Percentiles rank a stretch among this genome's conserved stretches.
These are phyloP conservation scores for Citrus hindsii DNA, from an alignment of 345 rosid species.

Conservation along the genomic window DNA sequence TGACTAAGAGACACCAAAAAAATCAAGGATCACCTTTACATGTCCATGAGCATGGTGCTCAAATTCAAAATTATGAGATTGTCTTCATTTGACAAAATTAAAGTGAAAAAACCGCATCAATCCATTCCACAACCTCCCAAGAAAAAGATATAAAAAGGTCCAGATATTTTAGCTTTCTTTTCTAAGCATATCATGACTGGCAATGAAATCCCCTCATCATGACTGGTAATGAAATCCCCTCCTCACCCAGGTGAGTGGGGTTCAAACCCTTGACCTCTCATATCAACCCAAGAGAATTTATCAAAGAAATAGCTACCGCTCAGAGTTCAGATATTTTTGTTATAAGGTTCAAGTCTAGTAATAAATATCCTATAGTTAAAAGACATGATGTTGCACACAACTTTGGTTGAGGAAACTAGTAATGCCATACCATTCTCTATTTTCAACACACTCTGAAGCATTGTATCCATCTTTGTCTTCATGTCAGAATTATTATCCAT, in stretches of 20 bases:
- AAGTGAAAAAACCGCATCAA: not conserved
- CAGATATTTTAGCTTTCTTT: not conserved
- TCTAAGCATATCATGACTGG: no score
- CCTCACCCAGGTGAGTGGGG: no score
- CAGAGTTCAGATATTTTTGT: not conserved
- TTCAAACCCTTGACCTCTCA: no score
- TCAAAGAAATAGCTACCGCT: no score
- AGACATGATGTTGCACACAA: not conserved
- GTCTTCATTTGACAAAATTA: not conserved
- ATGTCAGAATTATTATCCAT: slow-evolving; percentile 83
- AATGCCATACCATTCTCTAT: slow-evolving; percentile 74
- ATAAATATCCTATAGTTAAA: not conserved
- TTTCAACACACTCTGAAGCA: slow-evolving; percentile 91
- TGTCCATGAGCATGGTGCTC: not conserved
- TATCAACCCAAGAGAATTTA: no score
- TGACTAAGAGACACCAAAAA: not conserved
- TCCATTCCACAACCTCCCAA: not conserved
- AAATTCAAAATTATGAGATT: not conserved
- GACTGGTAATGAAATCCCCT: no score
- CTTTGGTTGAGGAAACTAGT: not conserved
- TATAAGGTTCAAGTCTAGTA: not conserved
- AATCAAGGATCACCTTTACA: not conserved
- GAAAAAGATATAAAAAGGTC: not conserved
- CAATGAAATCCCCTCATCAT: no score
- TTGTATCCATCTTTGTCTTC: slow-evolving; percentile 84